Conservation (phyloP, 352 stramenopile genomes). For the Phytophthora agathidicida region DNA sequence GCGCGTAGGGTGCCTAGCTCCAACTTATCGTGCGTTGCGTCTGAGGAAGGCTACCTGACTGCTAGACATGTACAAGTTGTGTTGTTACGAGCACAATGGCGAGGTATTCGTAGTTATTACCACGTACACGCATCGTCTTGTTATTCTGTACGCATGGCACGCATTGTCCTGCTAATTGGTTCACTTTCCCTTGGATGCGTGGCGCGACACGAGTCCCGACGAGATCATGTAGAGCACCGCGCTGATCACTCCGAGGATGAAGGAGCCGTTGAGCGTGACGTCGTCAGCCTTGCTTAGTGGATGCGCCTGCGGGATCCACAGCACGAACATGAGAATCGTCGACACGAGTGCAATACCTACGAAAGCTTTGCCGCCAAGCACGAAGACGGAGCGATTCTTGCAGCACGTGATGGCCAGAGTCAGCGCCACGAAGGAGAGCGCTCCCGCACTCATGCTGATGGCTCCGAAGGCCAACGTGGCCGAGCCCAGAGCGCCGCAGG, state of each 20-base stretch:
- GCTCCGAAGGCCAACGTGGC: constrained; percentile 53
- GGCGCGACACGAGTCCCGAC: constrained; percentile 34
- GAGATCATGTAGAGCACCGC: constrained; percentile 55
- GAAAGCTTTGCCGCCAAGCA: constrained; percentile 50
- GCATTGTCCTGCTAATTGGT: background rate
- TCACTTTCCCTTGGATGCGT: constrained; percentile 24
- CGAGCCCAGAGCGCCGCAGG: constrained; percentile 52
- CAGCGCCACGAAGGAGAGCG: constrained; percentile 55
- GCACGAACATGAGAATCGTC: constrained; percentile 59
- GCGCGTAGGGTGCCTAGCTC: too few relatives aligned
- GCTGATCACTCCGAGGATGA: constrained; percentile 58
- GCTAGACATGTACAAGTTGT: background rate
- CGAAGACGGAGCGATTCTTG: constrained; percentile 72
- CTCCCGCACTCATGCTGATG: constrained; percentile 44
- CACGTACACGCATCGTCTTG: background rate
- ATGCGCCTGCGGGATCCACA: constrained; percentile 65
- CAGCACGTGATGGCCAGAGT: constrained; percentile 73
- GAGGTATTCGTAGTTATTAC: background rate
- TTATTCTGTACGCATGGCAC: constrained; percentile 3
- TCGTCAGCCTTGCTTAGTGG: constrained; percentile 63
- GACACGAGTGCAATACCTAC: constrained; percentile 44
- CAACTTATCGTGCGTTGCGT: too few relatives aligned
- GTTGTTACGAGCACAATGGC: background rate
- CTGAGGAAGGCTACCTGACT: too few relatives aligned
- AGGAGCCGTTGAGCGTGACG: constrained; percentile 59